phyloP scores from a whole-genome alignment of 139 green algal genomes.

The Eudorina sp. region DNA sequence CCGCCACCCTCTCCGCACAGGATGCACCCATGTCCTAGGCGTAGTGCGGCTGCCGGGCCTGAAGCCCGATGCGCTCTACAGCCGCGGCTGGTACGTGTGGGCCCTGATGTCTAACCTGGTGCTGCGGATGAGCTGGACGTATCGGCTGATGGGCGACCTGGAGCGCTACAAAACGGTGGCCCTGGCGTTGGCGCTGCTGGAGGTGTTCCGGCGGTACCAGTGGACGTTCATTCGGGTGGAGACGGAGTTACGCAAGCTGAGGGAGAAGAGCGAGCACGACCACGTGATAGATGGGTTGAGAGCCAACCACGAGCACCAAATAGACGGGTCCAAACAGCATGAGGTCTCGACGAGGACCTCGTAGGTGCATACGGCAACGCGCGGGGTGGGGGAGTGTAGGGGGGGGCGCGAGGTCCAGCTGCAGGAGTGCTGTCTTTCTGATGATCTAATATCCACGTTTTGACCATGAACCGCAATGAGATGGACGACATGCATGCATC shows the following conservation, averaged over 20 bases:
- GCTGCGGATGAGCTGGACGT: constrained; percentile 87
- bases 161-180: constrained; percentile 58
- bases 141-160: constrained; percentile 58
- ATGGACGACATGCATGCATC: too few relatives aligned
- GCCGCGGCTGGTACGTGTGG: constrained; percentile 73
- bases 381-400: too few relatives aligned
- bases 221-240: constrained; percentile 95
- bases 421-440: too few relatives aligned
- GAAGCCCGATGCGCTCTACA: constrained; percentile 36
- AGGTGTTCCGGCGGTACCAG: constrained; percentile 85
- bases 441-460: too few relatives aligned
- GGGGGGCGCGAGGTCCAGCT: too few relatives aligned
- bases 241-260: constrained; percentile 87
- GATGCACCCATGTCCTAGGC: neutral
- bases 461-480: too few relatives aligned
- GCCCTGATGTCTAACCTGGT: constrained; percentile 85
- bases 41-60: constrained; percentile 37
- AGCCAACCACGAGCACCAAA: neutral
- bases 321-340: neutral
- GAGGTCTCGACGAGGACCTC: too few relatives aligned
- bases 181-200: constrained; percentile 74
- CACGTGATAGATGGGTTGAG: neutral
- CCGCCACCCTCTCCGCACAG: neutral
- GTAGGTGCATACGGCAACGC: too few relatives aligned
- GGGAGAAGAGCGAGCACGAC: neutral